Base-by-base conservation (phyloP, 1,139 yeast genomes). In the Kodamaea fungicola region DNA sequence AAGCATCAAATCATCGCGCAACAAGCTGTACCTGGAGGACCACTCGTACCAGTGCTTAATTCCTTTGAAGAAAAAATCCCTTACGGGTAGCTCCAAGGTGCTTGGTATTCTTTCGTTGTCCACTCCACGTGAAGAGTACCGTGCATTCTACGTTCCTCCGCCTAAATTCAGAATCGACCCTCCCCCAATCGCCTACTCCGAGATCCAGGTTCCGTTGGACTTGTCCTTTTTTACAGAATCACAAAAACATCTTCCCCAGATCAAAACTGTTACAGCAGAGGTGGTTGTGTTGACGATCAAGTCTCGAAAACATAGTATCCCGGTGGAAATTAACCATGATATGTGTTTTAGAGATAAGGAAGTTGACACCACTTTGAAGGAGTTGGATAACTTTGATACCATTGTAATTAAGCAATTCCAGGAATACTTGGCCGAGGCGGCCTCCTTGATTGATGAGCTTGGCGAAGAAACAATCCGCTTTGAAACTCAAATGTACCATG, bases 241-340 rank as follows among this genome's bases (percentile, higher is more conserved):
- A 6, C 39, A 35, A 12, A 19, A 29, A 19, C 22, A 29, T 7
- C 27, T 48, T 22, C 74, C 74, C 2, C 61, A 59, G 27, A 49
- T 70, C 32, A 66, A 64, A 43, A 29, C 44, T 0, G 39, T 67
- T 3, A 32, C 40, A 4, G 57, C 60, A 2, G 74, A 68, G 34
- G 52, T 70, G 32, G 59, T 58, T 8, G 69, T 57, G 1, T 44
- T 61, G 9, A 63, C 73, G 1, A 44, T 68, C 9, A 49, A 59
- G 30, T 62, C 74, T 2, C 53, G 55, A 8, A 55, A 57, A 32
- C 43, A 50, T 22, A 55, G 59, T 8, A 60, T 70, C 12, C 76
- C 76, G 1, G 43, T 70, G 12, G 75, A 70, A 41, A 54, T 71
- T 36, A 64, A 62, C 43, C 74, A 67, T 43, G 67, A 62, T 31